Evolutionary conservation across 257 asterid genomes (phyloP).

Genomic region (Orobanche coerulescens): DNA sequence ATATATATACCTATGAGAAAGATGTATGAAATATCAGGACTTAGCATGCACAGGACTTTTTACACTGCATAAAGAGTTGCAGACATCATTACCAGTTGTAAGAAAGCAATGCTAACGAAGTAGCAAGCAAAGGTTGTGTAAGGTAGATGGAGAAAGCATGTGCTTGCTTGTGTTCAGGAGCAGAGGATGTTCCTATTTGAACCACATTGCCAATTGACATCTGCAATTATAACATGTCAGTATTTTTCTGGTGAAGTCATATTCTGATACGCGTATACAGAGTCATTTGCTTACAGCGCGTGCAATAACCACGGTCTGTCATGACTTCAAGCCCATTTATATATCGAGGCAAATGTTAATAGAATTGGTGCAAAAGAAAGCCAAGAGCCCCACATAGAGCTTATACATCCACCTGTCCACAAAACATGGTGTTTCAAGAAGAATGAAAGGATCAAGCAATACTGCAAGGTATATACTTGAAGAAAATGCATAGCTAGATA

Average conservation of each 20-base stretch:
- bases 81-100: conserved; percentile 63
- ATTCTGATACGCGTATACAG: background rate
- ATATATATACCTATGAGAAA: conserved; percentile 51
- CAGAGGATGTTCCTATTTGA: conserved; percentile 74
- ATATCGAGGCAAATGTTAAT: conserved; percentile 90
- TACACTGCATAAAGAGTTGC: conserved; percentile 1
- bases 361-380: conserved; percentile 93
- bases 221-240: conserved; percentile 33
- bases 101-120: conserved; percentile 84
- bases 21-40: conserved; percentile 17
- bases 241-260: no score
- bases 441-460: no score
- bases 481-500: no score
- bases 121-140: conserved; percentile 83
- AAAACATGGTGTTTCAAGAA: no score
- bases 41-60: background rate
- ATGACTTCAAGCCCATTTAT: conserved; percentile 98
- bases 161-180: conserved; percentile 79
- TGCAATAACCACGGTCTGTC: conserved; percentile 85
- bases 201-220: conserved; percentile 73
- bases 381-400: conserved; percentile 89
- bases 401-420: conserved; percentile 88
- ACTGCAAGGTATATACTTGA: no score
- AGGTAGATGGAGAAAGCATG: conserved; percentile 91
- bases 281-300: conserved; percentile 57